Base-by-base conservation (phyloP, 2,329 filamentous ascomycete species). In the Graphilbum sp. region DNA sequence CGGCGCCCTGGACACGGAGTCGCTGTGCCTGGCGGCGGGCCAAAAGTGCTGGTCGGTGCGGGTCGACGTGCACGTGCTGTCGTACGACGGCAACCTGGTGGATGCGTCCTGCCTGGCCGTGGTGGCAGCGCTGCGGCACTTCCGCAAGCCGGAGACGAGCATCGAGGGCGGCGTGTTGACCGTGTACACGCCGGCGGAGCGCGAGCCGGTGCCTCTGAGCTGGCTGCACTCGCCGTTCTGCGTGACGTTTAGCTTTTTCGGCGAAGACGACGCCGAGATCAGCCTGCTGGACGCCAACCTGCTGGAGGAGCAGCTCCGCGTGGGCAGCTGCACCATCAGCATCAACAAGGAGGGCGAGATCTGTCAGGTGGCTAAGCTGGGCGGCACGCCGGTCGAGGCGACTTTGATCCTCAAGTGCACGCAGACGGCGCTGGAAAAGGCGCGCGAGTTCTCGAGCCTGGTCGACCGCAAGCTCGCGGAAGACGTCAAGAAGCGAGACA, bases 151-250 rank as follows among this genome's bases (percentile, higher is more conserved):
- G 2, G 90, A 96, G 54, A 84, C 87, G 6, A 78, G 77, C 48
- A 82, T 95, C 25, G 79, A 86, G 50, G 85, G 84, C 41, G 86
- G 87, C 49, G 72, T 75, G 23, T 72, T 95, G 46, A 92, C 81
- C 2, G 74, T 96, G 32, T 93, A 88, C 60, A 82, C 79, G 2
- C 59, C 80, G 3, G 75, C 81, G 12, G 88, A 98, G 62, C 71
- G 90, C 45, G 87, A 94, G 46, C 88, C 88, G 0, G 84, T 95
- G 34, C 78, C 85, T 34, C 66, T 98, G 44, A 86, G 83, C 49
- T 84, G 94, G 64, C 72, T 95, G 46, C 90, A 96, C 59, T 81
- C 84, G 48, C 90, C 90, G 1, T 79, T 95, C 39, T 93, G 87
- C 53, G 69, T 95, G 34, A 93, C 86, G 0, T 93, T 93, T 58